Conservation (phyloP, 139 green algal species). For the Tetraselmis chui region DNA sequence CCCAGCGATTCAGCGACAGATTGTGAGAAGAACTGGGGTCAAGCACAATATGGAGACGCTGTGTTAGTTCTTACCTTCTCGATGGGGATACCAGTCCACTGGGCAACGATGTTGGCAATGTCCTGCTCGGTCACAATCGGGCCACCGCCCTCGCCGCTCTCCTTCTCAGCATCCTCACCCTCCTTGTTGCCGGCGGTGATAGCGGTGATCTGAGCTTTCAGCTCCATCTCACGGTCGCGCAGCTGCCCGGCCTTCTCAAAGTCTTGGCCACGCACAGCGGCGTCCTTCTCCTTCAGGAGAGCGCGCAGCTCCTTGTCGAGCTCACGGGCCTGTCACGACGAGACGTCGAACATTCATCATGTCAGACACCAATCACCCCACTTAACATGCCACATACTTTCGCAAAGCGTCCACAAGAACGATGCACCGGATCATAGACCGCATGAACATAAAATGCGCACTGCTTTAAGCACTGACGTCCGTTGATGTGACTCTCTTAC, state of each 20-base stretch:
- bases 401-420: no score
- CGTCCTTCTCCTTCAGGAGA: conserved; percentile 99
- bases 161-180: conserved; percentile 57
- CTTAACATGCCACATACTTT: no score
- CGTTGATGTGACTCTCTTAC: conserved; percentile 53
- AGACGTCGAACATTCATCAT: no score
- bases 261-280: conserved; percentile 80
- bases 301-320: conserved; percentile 40
- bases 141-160: conserved; percentile 60
- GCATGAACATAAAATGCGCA: no score
- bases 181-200: conserved; percentile 70
- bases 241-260: conserved; percentile 95
- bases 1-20: no score
- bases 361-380: no score
- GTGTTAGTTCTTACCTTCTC: conserved; percentile 52
- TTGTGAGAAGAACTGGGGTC: neutral
- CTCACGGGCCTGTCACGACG: neutral
- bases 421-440: no score
- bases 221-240: conserved; percentile 95
- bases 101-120: conserved; percentile 30
- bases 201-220: conserved; percentile 88
- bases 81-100: conserved; percentile 86
- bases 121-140: no score
- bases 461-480: no score
- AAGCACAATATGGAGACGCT: neutral